Evolutionary conservation across 345 rosid genomes (phyloP).

Genomic region (Ceriops decandra): DNA sequence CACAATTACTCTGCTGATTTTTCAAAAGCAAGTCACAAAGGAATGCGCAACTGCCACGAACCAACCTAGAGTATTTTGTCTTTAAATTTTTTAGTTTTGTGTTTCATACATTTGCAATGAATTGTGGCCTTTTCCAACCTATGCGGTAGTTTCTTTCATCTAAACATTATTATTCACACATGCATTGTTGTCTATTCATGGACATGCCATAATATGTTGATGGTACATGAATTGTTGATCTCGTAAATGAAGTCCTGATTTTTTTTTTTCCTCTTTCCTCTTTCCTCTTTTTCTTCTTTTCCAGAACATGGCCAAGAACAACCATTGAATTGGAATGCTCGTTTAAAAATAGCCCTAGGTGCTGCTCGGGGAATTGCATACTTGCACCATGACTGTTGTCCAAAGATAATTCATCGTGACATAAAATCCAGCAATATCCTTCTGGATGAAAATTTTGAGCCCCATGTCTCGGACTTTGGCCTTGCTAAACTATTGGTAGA

Average conservation of each 20-base stretch:
- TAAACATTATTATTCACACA: too few relatives aligned
- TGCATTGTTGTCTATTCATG: too few relatives aligned
- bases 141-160: too few relatives aligned
- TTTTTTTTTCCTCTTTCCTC: not conserved
- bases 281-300: not conserved
- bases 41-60: too few relatives aligned
- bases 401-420: constrained; percentile 85
- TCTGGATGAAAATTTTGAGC: constrained; percentile 81
- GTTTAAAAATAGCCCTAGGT: constrained; percentile 70
- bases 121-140: too few relatives aligned
- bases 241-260: not conserved
- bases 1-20: too few relatives aligned
- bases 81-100: too few relatives aligned
- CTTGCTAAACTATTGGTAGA: constrained; percentile 94
- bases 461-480: constrained; percentile 90
- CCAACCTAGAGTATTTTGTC: too few relatives aligned
- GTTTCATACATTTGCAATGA: too few relatives aligned
- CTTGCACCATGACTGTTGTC: constrained; percentile 86
- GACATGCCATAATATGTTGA: too few relatives aligned
- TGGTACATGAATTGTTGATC: too few relatives aligned
- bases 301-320: constrained; percentile 37
- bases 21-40: too few relatives aligned
- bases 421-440: constrained; percentile 93
- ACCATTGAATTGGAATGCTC: constrained; percentile 63
- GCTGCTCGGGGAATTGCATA: constrained; percentile 89